Base-by-base conservation (phyloP, 2,329 filamentous ascomycete species). In the Trichoderma sp. region DNA sequence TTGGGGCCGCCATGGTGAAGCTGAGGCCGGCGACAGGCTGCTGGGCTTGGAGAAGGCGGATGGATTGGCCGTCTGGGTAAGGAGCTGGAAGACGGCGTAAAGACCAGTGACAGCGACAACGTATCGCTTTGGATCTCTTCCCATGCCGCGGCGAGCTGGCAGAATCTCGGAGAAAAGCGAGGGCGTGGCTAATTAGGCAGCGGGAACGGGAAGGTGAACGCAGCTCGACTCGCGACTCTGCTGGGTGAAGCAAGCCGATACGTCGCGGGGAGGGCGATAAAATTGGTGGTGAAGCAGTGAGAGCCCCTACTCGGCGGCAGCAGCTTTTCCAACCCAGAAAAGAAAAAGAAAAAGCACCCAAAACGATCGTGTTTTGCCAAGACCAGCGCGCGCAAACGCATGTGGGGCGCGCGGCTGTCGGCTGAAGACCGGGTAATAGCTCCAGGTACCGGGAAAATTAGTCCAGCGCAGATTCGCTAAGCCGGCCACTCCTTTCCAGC, bases 1-100 rank as follows among this genome's bases (percentile, higher is more conserved):
- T 97, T 79, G 88, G 85, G 78, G 87, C 84, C 81, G 90, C 90
- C 91, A 92, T 93, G 82, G 84, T 87, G 81, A 79, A 67, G 71
- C 71, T 16, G 78, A 75, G 75, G 59, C 76, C 74, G 78, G 79
- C 78, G 81, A 79, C 77, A 72, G 76, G 78, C 78, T 77, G 78
- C 78, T 78, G n/a, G 81, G 77, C 65, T 78, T 80, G 72, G 78
- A 77, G 64, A 76, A 81, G 50, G 79, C 78, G 74, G 78, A 75
- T 63, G 82, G 82, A 77, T 83, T 83, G 38, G 79, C 79, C 71
- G 79, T 77, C 74, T 84, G 83, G 33, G 83, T 85, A 63, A 83
- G 75, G 76, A 84, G 80, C 78, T 84, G 83, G 78, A 82, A 84
- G 72, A 85, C 56, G 75, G 82, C 83, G 83, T 83, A 84, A 67